Evolutionary conservation across 2,329 filamentous ascomycete species (phyloP).

Genomic region (Dactylonectria estremocensis): DNA sequence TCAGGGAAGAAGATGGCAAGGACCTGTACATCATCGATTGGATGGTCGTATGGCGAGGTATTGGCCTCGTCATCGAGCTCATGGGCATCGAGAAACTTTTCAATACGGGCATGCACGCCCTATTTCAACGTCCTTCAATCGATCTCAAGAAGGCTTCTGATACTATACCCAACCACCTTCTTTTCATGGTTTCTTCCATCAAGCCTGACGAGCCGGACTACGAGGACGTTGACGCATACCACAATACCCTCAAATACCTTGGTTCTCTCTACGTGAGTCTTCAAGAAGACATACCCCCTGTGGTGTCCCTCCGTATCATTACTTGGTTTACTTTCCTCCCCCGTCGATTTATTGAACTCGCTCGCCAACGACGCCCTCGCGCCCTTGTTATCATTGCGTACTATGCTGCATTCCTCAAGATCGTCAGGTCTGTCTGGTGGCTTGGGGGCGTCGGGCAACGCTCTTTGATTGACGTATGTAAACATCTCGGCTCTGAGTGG

Average conservation of each 20-base stretch:
- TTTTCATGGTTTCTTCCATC: constrained; percentile 66
- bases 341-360: constrained; percentile 60
- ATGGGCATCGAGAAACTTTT: constrained; percentile 47
- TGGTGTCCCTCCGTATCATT: constrained; percentile 65
- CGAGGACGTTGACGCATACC: constrained; percentile 58
- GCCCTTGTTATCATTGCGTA: constrained; percentile 68
- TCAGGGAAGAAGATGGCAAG: constrained; percentile 62
- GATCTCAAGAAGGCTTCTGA: constrained; percentile 59
- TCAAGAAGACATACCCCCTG: constrained; percentile 59
- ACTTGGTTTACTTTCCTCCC: constrained; percentile 69
- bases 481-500: constrained; percentile 59
- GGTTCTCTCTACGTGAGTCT: constrained; percentile 68
- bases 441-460: constrained; percentile 61
- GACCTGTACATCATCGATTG: constrained; percentile 69
- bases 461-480: constrained; percentile 62
- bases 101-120: constrained; percentile 60
- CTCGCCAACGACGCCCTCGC: constrained; percentile 58
- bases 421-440: constrained; percentile 65
- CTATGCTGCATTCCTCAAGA: constrained; percentile 66
- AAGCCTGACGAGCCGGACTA: constrained; percentile 59
- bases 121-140: constrained; percentile 66
- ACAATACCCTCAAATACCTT: constrained; percentile 63
- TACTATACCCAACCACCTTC: constrained; percentile 63
- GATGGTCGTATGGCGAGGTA: constrained; percentile 70
- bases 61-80: constrained; percentile 62